Conservation (phyloP, 257 asterid genomes). For the Solanum clarkiae region DNA sequence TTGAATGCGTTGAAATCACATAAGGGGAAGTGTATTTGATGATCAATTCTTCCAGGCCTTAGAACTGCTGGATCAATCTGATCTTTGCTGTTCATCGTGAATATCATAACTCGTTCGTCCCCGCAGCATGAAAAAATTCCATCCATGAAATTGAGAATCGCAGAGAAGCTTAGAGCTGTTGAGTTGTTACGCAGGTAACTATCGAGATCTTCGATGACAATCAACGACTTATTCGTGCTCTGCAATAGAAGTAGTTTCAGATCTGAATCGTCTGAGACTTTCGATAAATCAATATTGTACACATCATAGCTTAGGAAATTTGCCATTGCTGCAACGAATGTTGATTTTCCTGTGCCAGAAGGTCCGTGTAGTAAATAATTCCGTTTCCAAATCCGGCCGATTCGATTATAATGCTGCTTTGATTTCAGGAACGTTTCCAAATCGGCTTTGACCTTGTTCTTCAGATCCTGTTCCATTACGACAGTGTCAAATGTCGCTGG, state of each 20-base stretch:
- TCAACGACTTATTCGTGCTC: slow-evolving; percentile 50
- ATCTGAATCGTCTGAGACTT: slow-evolving; percentile 50
- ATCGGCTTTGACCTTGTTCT: slow-evolving; percentile 58
- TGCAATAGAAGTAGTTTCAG: slow-evolving; percentile 56
- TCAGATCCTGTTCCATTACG: slow-evolving; percentile 78
- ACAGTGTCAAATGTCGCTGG: slow-evolving; percentile 82
- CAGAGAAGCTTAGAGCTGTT: slow-evolving; percentile 43
- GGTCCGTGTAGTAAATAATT: slow-evolving; percentile 72
- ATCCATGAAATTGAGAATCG: slow-evolving; percentile 80
- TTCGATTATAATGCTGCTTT: slow-evolving; percentile 63
- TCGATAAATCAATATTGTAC: slow-evolving; percentile 56
- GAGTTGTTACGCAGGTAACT: slow-evolving; percentile 38
- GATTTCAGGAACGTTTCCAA: slow-evolving; percentile 61
- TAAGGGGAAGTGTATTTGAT: slow-evolving; percentile 61
- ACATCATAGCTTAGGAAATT: slow-evolving; percentile 55
- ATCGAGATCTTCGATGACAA: slow-evolving; percentile 79
- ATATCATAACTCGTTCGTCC: slow-evolving; percentile 70
- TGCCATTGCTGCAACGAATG: slow-evolving; percentile 70
- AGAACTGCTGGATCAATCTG: slow-evolving; percentile 41
- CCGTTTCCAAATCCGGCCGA: slow-evolving; percentile 87
- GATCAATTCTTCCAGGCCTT: slow-evolving; percentile 82
- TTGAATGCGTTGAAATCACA: slow-evolving; percentile 79
- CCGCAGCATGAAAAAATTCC: slow-evolving; percentile 80
- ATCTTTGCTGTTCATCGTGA: slow-evolving; percentile 62
- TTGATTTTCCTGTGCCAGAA: slow-evolving; percentile 83